These are phyloP conservation scores for Solanum aculeatissimum DNA, from an alignment of 305 asterid genomes.

Conservation along the genomic window DNA sequence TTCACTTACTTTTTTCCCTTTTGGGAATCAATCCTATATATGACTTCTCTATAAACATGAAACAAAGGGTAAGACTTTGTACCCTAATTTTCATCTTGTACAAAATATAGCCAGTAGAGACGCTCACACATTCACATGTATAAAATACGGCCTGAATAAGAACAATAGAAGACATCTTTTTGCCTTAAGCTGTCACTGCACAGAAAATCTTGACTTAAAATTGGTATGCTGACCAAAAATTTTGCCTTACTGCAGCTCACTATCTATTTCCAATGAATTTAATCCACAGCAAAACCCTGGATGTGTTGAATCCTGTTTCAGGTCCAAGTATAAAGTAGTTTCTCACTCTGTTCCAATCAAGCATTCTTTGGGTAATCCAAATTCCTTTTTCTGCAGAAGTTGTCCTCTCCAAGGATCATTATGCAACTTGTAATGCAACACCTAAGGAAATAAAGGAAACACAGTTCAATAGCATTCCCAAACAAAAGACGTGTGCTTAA, in stretches of 20 bases:
- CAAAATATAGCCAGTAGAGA: not conserved
- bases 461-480: not conserved
- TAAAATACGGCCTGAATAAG: not conserved
- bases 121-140: not conserved
- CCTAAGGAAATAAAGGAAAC: conserved; percentile 23
- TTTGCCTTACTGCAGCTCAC: not conserved
- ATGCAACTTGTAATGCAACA: conserved; percentile 80
- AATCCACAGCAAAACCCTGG: not conserved
- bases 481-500: not conserved
- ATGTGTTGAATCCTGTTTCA: not conserved
- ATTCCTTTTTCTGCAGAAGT: conserved; percentile 27
- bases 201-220: not conserved
- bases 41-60: not conserved
- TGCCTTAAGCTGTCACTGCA: not conserved
- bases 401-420: conserved; percentile 78
- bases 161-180: not conserved
- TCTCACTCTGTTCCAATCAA: conserved; percentile 14
- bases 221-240: not conserved
- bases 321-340: not conserved
- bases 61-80: not conserved
- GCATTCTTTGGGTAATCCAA: conserved; percentile 68
- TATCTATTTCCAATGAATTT: not conserved
- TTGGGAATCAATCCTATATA: not conserved
- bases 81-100: not conserved
- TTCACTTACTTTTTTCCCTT: not conserved